Evolutionary conservation across 2,329 filamentous ascomycete genomes (phyloP).

Genomic region (Cadophora luteo-olivacea): DNA sequence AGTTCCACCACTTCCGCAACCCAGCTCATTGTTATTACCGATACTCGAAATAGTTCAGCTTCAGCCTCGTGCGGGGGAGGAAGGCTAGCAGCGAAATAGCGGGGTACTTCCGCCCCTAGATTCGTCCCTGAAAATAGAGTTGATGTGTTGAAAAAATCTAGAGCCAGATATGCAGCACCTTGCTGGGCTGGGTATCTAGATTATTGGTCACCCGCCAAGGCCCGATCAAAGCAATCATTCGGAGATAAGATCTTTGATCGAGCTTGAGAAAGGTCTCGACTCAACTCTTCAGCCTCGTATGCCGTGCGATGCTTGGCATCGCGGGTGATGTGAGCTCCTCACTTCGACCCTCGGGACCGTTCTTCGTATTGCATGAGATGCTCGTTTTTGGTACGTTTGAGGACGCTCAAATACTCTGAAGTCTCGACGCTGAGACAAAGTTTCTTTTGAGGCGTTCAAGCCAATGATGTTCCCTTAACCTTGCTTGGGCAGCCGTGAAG

Average conservation of each 20-base stretch:
- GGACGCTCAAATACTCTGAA: background rate
- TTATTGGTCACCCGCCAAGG: too few species aligned
- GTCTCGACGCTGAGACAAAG: constrained; percentile 71
- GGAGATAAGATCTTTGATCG: background rate
- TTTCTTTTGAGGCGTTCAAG: constrained; percentile 61
- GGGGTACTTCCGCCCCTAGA: background rate
- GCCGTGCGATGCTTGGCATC: constrained; percentile 3
- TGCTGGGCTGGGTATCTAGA: background rate
- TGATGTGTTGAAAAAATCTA: background rate
- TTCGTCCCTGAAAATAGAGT: background rate
- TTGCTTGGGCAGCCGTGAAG: too few species aligned
- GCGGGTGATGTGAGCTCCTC: background rate
- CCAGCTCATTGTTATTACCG: background rate
- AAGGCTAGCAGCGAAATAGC: background rate
- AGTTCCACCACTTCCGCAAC: background rate
- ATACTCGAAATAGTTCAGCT: background rate
- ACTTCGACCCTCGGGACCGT: background rate
- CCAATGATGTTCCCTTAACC: background rate
- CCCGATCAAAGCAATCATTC: background rate
- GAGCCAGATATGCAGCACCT: background rate
- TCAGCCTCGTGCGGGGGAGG: constrained; percentile 25
- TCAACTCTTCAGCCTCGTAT: background rate
- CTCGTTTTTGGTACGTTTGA: constrained; percentile 58
- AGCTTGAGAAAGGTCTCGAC: background rate
- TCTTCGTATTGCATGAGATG: constrained; percentile 65